Evolutionary conservation across 441 rosid species (phyloP), one percentile per base, ranked within the genome.

Genomic region (Pelargonium citronellum): DNA sequence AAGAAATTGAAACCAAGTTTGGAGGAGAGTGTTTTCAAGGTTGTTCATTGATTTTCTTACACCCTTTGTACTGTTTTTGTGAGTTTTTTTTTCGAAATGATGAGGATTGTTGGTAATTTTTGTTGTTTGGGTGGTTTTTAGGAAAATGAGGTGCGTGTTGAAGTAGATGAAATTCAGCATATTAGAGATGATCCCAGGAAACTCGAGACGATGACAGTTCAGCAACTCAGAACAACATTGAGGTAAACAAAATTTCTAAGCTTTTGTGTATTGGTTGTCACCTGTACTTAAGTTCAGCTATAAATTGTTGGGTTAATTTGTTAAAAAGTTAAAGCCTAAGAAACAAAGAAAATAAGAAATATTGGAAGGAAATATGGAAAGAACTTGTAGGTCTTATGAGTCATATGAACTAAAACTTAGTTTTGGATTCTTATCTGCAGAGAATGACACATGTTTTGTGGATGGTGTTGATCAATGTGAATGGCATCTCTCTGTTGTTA

Each of bases 131-230:
- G 67, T 55, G 66, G 27, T 39, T 37, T 66, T 70, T 49, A 84
- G 87, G 79, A 72, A 67, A 70, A 67, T 67, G 55, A 4, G 34
- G 41, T 22, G 27, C 34, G 67, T n/a, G 17, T 62, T 24, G 72
- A 53, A n/a, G 61, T 69, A 0, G 22, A 62, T 69, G 80, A 69
- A 43, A 70, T 83, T 75, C 78, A 71, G 65, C 66, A 62, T 74
- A 61, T 82, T 47, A 82, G 69, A 76, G 83, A 83, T 79, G 86
- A 82, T 79, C 79, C 69, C 0, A 71, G 69, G 34, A 84, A 78
- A 41, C 80, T 89, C 51, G 90, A 87, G 73, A 64, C 70, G 0
- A 86, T 93, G 97, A 91, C 97, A 0, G 87, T 86, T 85, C 90
- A 83, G 79, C 77, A 91, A 71, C 92, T 93, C 67, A 84, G 83